Evolutionary conservation across 345 rosid species (phyloP).

Genomic region (Ricinus communis): DNA sequence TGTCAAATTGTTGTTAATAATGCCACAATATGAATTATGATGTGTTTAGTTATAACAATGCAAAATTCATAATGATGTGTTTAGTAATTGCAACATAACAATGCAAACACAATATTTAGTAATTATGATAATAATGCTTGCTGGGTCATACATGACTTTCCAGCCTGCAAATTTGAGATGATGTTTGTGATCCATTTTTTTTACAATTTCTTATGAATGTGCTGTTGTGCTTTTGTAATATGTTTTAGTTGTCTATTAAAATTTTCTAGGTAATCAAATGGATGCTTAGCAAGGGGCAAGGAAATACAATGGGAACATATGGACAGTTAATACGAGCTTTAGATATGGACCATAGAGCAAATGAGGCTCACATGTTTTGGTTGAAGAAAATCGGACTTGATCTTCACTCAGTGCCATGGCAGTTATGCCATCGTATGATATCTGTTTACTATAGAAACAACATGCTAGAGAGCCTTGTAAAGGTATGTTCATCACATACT

Average conservation of each 20-base stretch:
- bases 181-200: neutral
- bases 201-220: neutral
- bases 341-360: constrained; percentile 85
- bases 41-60: too few relatives aligned
- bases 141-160: neutral
- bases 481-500: constrained; percentile 44
- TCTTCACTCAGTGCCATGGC: constrained; percentile 95
- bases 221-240: neutral
- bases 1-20: too few relatives aligned
- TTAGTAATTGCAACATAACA: neutral
- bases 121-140: neutral
- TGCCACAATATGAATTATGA: neutral
- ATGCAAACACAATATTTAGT: neutral
- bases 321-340: constrained; percentile 71
- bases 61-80: too few relatives aligned
- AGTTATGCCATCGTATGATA: constrained; percentile 68
- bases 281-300: constrained; percentile 98
- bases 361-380: constrained; percentile 90
- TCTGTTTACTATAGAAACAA: constrained; percentile 77
- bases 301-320: constrained; percentile 81
- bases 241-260: neutral
- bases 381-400: constrained; percentile 62
- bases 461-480: constrained; percentile 69
- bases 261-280: constrained; percentile 76
- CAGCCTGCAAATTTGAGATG: neutral